Evolutionary conservation across 2,329 filamentous ascomycete genomes (phyloP), one percentile per base, ranked within the genome.

Genomic region (Fusarium nurragi): DNA sequence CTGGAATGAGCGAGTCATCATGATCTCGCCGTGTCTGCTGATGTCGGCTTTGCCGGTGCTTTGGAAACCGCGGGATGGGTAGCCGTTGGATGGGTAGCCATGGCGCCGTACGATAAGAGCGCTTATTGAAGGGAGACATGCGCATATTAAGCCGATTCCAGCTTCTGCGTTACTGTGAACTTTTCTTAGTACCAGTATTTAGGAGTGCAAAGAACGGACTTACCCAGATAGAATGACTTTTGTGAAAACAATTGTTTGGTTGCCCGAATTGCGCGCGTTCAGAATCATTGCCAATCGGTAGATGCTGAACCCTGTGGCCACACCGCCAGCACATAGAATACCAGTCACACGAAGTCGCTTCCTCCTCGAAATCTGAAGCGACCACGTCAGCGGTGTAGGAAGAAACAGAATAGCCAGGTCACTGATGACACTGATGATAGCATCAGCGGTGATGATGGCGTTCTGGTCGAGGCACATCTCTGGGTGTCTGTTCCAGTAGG

Each of bases 401-500:
- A 67, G 16, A 3, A 67, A 46, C 4, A 67, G 14, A 12, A 67
- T 67, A 8, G 53, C 60, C 52, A 67, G 18, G 6, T 67, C 65
- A 11, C 65, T 67, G 3, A 67, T 46, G 4, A 54, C 60, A n/a
- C 65, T 67, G 9, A 67, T 67, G 9, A 67, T 64, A 6, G 65
- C 59, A 40, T 67, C 65, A 1, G 65, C 65, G 0, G 65, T 67
- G 18, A 67, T 67, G 6, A 67, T 67, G 4, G 65, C 65, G 8
- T 48, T 67, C 19, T 78, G 75, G 38, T 79, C 58, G n/a, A 79
- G 56, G 60, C 77, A 79, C 18, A 75, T 76, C 4, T 64, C 56
- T 18, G 48, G 32, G 4, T 73, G 50, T 3, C 73, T 70, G 6
- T 58, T 51, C 80, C 80, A 82, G 60, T 80, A 82, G 1, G 73